These are phyloP conservation scores for Epichloe bromicola DNA, from an alignment of 2,329 filamentous ascomycete species.

Conservation along the genomic window DNA sequence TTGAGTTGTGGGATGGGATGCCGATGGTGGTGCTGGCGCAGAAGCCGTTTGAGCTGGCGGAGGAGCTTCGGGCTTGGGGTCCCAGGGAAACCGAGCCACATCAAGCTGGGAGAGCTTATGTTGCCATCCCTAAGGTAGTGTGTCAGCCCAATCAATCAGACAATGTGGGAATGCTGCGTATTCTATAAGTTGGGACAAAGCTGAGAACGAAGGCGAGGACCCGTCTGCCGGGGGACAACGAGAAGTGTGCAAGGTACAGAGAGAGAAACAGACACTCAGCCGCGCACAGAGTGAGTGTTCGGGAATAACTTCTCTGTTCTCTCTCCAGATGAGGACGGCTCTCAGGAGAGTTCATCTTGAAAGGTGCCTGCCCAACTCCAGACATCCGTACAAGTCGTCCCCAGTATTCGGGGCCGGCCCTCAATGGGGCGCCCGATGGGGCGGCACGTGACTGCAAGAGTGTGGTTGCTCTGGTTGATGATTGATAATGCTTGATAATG, in stretches of 20 bases:
- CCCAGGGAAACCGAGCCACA: slow-evolving; percentile 89
- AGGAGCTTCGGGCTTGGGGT: slow-evolving; percentile 63
- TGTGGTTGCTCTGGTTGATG: neutral
- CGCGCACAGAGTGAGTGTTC: neutral
- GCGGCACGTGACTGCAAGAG: slow-evolving; percentile 3
- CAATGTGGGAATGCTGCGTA: neutral
- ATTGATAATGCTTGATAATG: neutral
- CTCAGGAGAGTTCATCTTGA: neutral
- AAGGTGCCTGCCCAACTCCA: neutral
- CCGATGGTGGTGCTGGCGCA: slow-evolving; percentile 10
- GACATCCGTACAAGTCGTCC: too few species aligned
- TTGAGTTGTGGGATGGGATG: slow-evolving; percentile 14
- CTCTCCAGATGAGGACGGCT: neutral
- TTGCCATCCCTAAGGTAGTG: slow-evolving; percentile 67
- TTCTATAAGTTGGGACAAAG: neutral
- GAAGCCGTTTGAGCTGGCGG: slow-evolving; percentile 22
- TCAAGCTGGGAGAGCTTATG: slow-evolving; percentile 72
- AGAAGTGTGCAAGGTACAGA: neutral
- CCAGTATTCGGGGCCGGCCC: neutral
- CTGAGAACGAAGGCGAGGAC: neutral
- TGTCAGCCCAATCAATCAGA: slow-evolving; percentile 5
- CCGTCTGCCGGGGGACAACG: neutral
- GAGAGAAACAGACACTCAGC: neutral
- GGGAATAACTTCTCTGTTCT: neutral
- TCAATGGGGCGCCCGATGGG: neutral